phyloP scores from a whole-genome alignment of 225 moss, liverwort and hornwort species.

The Lunularia cruciata region DNA sequence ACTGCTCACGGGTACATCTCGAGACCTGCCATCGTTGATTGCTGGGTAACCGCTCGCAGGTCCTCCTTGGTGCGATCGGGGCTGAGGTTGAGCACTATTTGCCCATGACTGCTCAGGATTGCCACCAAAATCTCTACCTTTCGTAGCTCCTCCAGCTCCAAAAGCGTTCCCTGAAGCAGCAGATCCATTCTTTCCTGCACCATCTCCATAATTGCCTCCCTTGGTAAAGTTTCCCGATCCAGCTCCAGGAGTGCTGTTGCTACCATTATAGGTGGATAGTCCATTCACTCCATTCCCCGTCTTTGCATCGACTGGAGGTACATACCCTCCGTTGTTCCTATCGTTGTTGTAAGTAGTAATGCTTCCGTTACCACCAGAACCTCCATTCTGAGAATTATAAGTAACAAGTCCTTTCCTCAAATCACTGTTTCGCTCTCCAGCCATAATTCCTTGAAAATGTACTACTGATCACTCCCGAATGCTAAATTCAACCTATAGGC shows the following conservation, averaged over 20 bases:
- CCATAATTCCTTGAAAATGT: no score
- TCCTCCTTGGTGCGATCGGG: neutral
- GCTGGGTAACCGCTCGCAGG: neutral
- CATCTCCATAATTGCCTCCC: neutral
- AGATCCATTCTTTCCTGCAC: constrained; percentile 6
- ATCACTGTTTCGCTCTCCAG: constrained; percentile 6
- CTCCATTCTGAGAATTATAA: neutral
- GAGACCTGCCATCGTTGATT: neutral
- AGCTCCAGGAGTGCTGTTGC: neutral
- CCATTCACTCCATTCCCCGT: neutral
- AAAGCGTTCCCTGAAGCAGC: constrained; percentile 3
- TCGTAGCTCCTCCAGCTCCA: neutral
- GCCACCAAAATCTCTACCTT: neutral
- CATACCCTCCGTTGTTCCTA: neutral
- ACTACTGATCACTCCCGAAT: no score
- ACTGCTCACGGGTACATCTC: no score
- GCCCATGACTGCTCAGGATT: neutral
- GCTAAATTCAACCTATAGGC: no score
- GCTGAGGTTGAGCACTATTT: no score
- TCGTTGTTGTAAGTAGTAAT: neutral
- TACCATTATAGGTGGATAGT: neutral
- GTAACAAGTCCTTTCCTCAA: constrained; percentile 2
- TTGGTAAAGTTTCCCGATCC: neutral
- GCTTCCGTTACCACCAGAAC: neutral
- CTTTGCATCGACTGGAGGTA: neutral